Evolutionary conservation across 1,139 yeast species (phyloP).

Genomic region (Geotrichum carabidarum): DNA sequence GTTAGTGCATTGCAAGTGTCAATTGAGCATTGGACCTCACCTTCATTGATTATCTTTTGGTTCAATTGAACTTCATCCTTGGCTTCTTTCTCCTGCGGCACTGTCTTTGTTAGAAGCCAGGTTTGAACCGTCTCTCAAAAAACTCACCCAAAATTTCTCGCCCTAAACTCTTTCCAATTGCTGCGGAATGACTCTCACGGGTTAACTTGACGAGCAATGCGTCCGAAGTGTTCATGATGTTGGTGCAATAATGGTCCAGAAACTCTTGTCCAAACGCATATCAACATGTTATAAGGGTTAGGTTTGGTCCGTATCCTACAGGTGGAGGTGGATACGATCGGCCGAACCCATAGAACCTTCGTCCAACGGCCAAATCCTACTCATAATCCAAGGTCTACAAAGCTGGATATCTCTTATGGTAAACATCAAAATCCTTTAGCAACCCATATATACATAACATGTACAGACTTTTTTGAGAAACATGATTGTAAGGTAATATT

Average conservation of each 20-base stretch:
- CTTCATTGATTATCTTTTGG: constrained; percentile 45
- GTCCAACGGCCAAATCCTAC: not conserved
- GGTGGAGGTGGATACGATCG: too few relatives aligned
- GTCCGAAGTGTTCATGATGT: constrained; percentile 15
- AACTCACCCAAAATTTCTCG: constrained; percentile 10
- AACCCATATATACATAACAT: not conserved
- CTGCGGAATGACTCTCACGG: constrained; percentile 5
- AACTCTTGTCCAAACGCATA: too few relatives aligned
- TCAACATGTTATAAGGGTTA: not conserved
- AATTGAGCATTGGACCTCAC: constrained; percentile 18
- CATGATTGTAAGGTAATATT: constrained; percentile 5
- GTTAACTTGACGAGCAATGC: constrained; percentile 18
- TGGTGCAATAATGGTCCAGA: not conserved
- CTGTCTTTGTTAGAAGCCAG: constrained; percentile 1
- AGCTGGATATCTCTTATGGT: not conserved
- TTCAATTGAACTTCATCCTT: constrained; percentile 48
- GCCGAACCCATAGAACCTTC: too few relatives aligned
- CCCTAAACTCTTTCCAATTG: constrained; percentile 6
- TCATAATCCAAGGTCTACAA: not conserved
- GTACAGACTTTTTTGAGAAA: not conserved
- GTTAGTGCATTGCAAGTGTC: not conserved
- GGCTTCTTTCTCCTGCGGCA: constrained; percentile 12
- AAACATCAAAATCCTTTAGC: not conserved
- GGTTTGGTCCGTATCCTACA: not conserved
- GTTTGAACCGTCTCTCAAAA: not conserved